Conservation (phyloP, 352 stramenopile species). For the Globisporangium paroecandrum region DNA sequence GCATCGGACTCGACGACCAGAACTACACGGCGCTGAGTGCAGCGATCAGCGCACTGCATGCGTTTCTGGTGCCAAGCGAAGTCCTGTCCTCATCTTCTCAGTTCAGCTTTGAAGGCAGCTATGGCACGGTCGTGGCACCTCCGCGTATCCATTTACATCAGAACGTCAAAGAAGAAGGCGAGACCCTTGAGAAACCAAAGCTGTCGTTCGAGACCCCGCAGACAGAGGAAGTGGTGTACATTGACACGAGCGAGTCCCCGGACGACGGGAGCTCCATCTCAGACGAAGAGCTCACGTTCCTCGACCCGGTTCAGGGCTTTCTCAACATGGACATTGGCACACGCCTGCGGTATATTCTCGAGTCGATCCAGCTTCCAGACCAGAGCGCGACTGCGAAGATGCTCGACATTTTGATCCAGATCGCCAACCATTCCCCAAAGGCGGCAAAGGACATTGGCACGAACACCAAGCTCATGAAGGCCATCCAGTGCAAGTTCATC, state of each 20-base stretch:
- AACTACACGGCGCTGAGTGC: constrained; percentile 58
- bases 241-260: constrained; percentile 36
- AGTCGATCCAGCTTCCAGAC: constrained; percentile 42
- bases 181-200: too few species aligned
- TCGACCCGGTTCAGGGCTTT: constrained; percentile 59
- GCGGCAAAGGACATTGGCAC: constrained; percentile 43
- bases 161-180: constrained; percentile 13
- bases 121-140: constrained; percentile 29
- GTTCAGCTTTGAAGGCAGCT: constrained; percentile 23
- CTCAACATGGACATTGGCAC: constrained; percentile 53
- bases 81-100: neutral
- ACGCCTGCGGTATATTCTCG: constrained; percentile 49
- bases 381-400: constrained; percentile 43
- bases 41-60: constrained; percentile 47
- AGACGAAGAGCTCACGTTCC: constrained; percentile 45
- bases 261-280: constrained; percentile 38
- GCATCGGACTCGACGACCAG: constrained; percentile 56
- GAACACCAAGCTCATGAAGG: constrained; percentile 37
- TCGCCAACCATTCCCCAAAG: constrained; percentile 49
- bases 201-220: constrained; percentile 13
- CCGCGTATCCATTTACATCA: constrained; percentile 38
- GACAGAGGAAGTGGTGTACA: constrained; percentile 43
- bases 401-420: constrained; percentile 48
- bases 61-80: constrained; percentile 40
- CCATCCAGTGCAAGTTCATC: constrained; percentile 46